These are phyloP conservation scores for Piromyces sp. DNA, from an alignment of 192 early-diverging fungal species.

Conservation along the genomic window DNA sequence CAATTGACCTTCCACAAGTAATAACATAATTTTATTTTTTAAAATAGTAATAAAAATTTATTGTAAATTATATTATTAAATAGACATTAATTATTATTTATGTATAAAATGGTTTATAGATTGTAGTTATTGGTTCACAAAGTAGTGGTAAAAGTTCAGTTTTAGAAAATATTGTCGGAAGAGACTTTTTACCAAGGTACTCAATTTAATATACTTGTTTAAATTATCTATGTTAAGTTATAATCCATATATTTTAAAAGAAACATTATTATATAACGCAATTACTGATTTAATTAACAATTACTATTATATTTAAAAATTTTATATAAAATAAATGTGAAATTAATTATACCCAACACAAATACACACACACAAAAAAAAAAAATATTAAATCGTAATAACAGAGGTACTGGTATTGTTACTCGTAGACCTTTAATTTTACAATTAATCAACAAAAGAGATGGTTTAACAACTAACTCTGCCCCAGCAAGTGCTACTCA, in stretches of 20 bases:
- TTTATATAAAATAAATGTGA: too few species aligned
- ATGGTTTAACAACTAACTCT: constrained; percentile 2
- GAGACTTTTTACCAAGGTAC: constrained; percentile 73
- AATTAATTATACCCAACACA: too few species aligned
- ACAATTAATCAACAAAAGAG: constrained; percentile 49
- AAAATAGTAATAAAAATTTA: not conserved
- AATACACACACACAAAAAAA: too few species aligned
- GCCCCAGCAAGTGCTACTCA: constrained; percentile 9
- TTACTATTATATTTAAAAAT: too few species aligned
- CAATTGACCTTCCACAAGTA: constrained; percentile 66
- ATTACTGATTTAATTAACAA: too few species aligned
- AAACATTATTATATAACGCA: too few species aligned
- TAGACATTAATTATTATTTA: not conserved
- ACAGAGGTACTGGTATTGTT: constrained; percentile 69
- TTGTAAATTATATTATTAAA: not conserved
- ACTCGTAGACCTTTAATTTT: constrained; percentile 65
- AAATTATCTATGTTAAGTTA: too few species aligned
- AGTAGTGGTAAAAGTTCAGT: constrained; percentile 93
- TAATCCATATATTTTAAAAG: too few species aligned
- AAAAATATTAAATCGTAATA: constrained; percentile 9
- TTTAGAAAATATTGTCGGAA: constrained; percentile 91
- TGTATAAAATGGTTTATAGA: too few species aligned
- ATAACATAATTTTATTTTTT: too few species aligned
- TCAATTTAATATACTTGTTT: too few species aligned
- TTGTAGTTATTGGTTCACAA: constrained; percentile 76